Evolutionary conservation across 768 basidiomycete species (phyloP), one percentile per base, ranked within the genome.

Genomic region (Tylopilus rubrobrunneus): DNA sequence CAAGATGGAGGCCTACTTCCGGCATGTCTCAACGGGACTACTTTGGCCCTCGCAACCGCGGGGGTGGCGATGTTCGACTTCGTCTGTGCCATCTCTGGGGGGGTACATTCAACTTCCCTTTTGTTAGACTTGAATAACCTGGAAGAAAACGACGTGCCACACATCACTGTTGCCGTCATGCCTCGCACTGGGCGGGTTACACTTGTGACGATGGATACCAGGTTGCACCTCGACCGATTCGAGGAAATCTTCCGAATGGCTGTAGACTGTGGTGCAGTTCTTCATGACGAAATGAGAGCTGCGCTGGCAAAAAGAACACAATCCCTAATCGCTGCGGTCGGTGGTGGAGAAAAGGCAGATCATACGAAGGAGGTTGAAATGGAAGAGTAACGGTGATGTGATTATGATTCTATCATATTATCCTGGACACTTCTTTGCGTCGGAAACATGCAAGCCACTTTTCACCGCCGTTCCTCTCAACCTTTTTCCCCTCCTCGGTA

Each of bases 401-500:
- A 47, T 59, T 58, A 55, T 21, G 9, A 33, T 49, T 36, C 3
- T 15, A 17, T 43, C 52, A 54, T n/a, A n/a, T n/a, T 12, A 17
- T 45, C 45, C 64, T 64, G 25, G 55, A 56, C 2, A 17, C 56
- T 33, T 66, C 52, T 42, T 86, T 78, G 61, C 93, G 78, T 65
- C 82, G 78, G 72, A 93, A 98, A 68, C 93, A 96, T 6, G 90
- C 92, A 31, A 96, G 78, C 86, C 87, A 95, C 70, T 98, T 98
- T 44, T 89, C 80, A 25, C 94, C 94, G 19, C 78, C 76, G 66
- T 97, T 98, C 67, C 96, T 76, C 68, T 91, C 90, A 0, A 98
- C 97, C 70, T 99, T 99, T 71, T 86, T 92, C 6, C 97, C 96
- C 72, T 99, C 97, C 70, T 99, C 97, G 4, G 97, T 99, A 63